A percentile compares a stretch with the other conserved stretches of the same genome.
Conservation (phyloP, 805 yeast species). For the Hanseniaspora hatyaiensis region DNA sequence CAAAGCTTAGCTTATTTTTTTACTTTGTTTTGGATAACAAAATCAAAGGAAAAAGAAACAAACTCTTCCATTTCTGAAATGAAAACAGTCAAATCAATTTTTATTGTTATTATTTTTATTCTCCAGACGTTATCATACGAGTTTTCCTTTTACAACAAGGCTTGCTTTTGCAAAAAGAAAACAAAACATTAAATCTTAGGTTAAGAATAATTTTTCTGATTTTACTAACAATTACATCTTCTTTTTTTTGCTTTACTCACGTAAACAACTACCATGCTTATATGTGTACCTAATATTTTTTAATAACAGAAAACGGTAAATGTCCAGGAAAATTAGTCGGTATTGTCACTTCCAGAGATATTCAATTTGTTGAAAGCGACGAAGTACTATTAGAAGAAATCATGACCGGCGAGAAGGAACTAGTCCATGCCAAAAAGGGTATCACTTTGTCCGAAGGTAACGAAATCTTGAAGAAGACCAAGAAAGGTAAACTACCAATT, state of each 20-base stretch:
- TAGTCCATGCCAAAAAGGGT: constrained; percentile 75
- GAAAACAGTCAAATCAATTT: no score
- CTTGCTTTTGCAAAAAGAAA: no score
- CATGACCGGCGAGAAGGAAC: constrained; percentile 64
- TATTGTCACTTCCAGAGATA: constrained; percentile 92
- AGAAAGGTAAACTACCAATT: constrained; percentile 95
- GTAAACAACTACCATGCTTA: no score
- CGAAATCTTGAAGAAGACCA: constrained; percentile 76
- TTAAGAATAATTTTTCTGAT: no score
- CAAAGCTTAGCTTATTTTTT: no score
- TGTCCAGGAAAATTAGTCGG: constrained; percentile 85
- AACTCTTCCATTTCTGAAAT: no score
- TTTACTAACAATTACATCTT: constrained; percentile 12
- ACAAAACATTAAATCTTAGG: no score
- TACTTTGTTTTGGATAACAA: no score
- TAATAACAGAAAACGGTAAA: constrained; percentile 59
- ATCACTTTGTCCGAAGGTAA: constrained; percentile 77
- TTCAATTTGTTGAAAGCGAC: constrained; percentile 80
- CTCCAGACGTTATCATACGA: no score
- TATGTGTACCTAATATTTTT: constrained; percentile 4
- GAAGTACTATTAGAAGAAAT: constrained; percentile 53
- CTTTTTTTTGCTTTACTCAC: background rate
- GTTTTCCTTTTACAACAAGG: no score
- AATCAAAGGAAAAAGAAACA: no score
- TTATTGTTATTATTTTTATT: no score